Base-by-base conservation (phyloP, 1,284 basidiomycete species). In the Tilletiopsis washingtonensis region DNA sequence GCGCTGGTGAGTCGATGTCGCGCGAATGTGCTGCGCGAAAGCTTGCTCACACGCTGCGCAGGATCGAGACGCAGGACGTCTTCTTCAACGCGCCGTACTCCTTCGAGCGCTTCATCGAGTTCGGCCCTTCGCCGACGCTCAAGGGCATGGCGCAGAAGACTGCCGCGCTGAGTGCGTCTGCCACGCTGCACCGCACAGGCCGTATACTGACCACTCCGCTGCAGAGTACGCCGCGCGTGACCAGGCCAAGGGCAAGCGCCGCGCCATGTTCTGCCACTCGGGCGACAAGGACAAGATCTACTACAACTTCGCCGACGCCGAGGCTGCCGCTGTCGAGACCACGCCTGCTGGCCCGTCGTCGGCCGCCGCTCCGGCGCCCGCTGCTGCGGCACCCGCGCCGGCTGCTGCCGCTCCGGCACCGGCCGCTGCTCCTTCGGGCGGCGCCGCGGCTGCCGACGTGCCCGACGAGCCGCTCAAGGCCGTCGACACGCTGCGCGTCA, bases 51-150 rank as follows among this genome's bases (percentile, higher is more conserved):
- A 29, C 27, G 14, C 29, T 45, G 19, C 44, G 91, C 50, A 97
- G 93, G 93, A 98, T 98, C 69, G 88, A 97, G 77, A 98, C 93
- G 0, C 93, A 97, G 73, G 93, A 98, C 69, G 81, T 88, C 41
- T 81, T 98, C 54, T 98, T 98, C 78, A 82, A 78, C 5, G 77
- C 83, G 51, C 56, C 56, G n/a, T 94, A 84, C 79, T 79, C 81
- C 55, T 96, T 96, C 67, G 91, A 97, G 77, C 83, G 93, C 24
- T 81, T 97, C 68, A 84, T 98, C 71, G 93, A 98, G 75, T 80
- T 98, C 54, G 93, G 94, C 39, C 94, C 94, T 46, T 90, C 88
- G 9, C 93, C 94, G 3, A 96, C 91, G 3, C 81, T 98, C 53
- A 88, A 89, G 5, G 88, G 91, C 43, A 98, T 98, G 93, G 94